These are phyloP conservation scores for Wickerhamomyces chambardii DNA, from an alignment of 805 yeast species.

Conservation along the genomic window DNA sequence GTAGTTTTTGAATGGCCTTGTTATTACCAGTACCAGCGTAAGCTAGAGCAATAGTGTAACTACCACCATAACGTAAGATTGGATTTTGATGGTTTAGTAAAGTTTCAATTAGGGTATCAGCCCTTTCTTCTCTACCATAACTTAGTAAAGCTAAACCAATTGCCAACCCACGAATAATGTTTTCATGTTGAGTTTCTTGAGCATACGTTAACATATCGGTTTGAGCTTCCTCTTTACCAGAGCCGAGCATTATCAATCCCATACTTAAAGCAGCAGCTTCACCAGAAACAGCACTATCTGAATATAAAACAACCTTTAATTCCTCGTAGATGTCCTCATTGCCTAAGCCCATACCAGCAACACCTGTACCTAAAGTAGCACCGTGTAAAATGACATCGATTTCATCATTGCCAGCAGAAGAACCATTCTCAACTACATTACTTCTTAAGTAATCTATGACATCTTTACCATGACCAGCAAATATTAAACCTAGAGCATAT, in stretches of 20 bases:
- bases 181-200: slow-evolving; percentile 92
- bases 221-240: slow-evolving; percentile 60
- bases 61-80: slow-evolving; percentile 91
- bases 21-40: slow-evolving; percentile 95
- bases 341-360: slow-evolving; percentile 92
- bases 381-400: slow-evolving; percentile 88
- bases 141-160: slow-evolving; percentile 81
- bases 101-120: slow-evolving; percentile 58
- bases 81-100: slow-evolving; percentile 72
- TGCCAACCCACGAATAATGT: slow-evolving; percentile 88
- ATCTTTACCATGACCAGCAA: slow-evolving; percentile 94
- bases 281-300: slow-evolving; percentile 90
- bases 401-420: slow-evolving; percentile 55
- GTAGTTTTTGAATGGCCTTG: slow-evolving; percentile 72
- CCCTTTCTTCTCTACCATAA: slow-evolving; percentile 78
- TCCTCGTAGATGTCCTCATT: slow-evolving; percentile 70
- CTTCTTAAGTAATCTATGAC: slow-evolving; percentile 69
- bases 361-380: slow-evolving; percentile 91
- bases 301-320: slow-evolving; percentile 71
- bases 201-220: slow-evolving; percentile 87
- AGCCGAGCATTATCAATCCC: slow-evolving; percentile 94
- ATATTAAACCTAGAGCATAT: slow-evolving; percentile 86
- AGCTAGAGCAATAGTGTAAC: slow-evolving; percentile 88
- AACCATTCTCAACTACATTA: slow-evolving; percentile 57
- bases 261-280: slow-evolving; percentile 95